Percentiles rank a stretch among this genome's conserved stretches.
Evolutionary conservation across 176 grass and related monocot genomes (phyloP).

Genomic region (Triticum timopheevii): DNA sequence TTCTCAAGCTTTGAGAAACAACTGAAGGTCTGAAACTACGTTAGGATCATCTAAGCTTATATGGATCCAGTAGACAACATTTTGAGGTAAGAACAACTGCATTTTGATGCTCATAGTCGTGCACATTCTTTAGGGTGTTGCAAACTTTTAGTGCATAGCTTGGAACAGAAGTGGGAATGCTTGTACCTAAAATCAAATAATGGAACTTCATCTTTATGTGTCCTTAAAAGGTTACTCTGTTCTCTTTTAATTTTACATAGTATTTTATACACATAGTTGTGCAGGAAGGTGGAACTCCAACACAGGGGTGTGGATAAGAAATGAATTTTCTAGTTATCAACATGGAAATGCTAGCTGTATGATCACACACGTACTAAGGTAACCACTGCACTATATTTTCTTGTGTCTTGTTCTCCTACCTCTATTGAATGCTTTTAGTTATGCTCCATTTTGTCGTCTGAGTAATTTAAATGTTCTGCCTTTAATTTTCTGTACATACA

Average conservation of each 20-base stretch:
- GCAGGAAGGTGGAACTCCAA: slow-evolving; percentile 71
- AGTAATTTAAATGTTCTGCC: not conserved
- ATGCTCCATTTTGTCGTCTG: slow-evolving; percentile 1
- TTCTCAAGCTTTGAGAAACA: slow-evolving; percentile 55
- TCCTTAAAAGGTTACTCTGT: slow-evolving; percentile 50
- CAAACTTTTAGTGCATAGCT: not conserved
- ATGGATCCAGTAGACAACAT: slow-evolving; percentile 52
- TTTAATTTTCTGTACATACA: not conserved
- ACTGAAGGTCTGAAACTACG: slow-evolving; percentile 36
- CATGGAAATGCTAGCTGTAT: slow-evolving; percentile 76
- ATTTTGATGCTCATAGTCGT: not conserved
- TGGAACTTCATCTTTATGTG: no score
- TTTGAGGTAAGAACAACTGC: slow-evolving; percentile 45
- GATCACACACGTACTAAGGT: slow-evolving; percentile 11
- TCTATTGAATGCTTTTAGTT: not conserved
- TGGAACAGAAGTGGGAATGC: not conserved
- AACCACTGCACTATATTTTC: slow-evolving; percentile 9
- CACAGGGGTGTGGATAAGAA: slow-evolving; percentile 44
- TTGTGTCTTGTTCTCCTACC: not conserved
- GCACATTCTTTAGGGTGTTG: not conserved
- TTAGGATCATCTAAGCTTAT: slow-evolving; percentile 61
- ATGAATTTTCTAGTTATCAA: slow-evolving; percentile 61
- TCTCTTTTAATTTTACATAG: slow-evolving; percentile 57
- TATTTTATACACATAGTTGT: slow-evolving; percentile 53
- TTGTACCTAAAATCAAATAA: slow-evolving; percentile 1